These are phyloP conservation scores for Choanephora cucurbitarum DNA, from an alignment of 371 early-diverging fungal species.

Conservation along the genomic window DNA sequence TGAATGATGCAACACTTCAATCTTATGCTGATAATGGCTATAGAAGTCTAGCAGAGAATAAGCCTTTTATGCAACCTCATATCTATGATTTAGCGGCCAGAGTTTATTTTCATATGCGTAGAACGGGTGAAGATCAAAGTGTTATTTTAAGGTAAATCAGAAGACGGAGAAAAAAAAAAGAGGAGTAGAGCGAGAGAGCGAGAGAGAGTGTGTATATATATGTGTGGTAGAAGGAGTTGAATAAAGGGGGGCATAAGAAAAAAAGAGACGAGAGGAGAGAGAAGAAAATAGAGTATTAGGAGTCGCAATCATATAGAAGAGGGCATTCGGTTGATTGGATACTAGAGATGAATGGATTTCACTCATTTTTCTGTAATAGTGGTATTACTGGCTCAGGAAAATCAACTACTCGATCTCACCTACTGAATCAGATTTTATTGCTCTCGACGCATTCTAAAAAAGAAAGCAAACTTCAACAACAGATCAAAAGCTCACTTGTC, in stretches of 20 bases:
- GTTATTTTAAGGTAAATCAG: conserved; percentile 66
- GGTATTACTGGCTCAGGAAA: conserved; percentile 82
- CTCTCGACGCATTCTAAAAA: conserved; percentile 59
- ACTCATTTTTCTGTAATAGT: conserved; percentile 32
- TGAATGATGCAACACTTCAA: conserved; percentile 56
- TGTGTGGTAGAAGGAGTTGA: too few species aligned
- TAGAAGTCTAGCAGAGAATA: conserved; percentile 46
- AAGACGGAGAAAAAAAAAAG: conserved; percentile 4
- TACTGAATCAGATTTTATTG: conserved; percentile 62
- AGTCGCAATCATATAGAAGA: conserved; percentile 6
- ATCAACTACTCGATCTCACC: conserved; percentile 61
- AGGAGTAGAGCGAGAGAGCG: too few species aligned
- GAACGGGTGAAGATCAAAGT: conserved; percentile 81
- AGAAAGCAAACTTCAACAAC: conserved; percentile 62
- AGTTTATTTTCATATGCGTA: conserved; percentile 79
- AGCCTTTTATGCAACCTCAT: conserved; percentile 54
- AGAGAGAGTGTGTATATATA: too few species aligned
- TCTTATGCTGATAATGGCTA: conserved; percentile 62
- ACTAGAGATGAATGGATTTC: too few species aligned
- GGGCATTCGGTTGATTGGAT: conserved; percentile 25
- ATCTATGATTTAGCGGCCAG: conserved; percentile 65
- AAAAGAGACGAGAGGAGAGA: background rate
- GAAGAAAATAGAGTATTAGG: background rate
- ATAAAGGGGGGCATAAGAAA: background rate
- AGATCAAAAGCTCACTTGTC: conserved; percentile 53